Base-by-base conservation (phyloP, 2,329 filamentous ascomycete species). In the Metarhizium robertsii region DNA sequence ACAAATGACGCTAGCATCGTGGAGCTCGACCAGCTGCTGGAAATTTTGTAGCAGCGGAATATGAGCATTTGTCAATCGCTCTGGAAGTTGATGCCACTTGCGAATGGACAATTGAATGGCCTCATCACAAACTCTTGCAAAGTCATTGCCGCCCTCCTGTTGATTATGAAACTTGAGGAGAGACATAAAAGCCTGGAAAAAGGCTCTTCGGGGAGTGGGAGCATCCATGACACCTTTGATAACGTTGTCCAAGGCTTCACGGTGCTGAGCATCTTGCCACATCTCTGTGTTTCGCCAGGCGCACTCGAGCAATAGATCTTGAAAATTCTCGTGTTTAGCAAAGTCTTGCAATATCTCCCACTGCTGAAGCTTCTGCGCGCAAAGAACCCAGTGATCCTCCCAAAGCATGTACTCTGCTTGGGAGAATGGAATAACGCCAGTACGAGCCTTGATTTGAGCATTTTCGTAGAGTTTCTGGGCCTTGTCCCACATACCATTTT, bases 401-500 rank as follows among this genome's bases (percentile, higher is more conserved):
- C 94, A 99, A 1, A 99, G 81, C 83, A 95, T 96, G 72, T 99
- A 99, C 71, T 99, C 94, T 36, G 87, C 91, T 64, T 95, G 89
- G 1, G 92, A 96, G 70, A 96, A 97, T 0, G 94, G 92, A 58
- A 97, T 84, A n/a, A 92, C 90, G 53, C 92, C 94, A 0, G 92
- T 97, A 50, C 95, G 84, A 48, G 95, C 94, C 70, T 97, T 99
- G 69, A 99, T 90, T 71, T 99, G 95, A 0, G 95, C 94, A 55
- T 87, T 87, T 71, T 99, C 94, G 69, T 97, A 99, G 75, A 96
- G 87, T 66, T 89, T 88, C 73, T 99, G 95, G 1, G 95, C 92
- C 72, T 97, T 97, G 65, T 99, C 94, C 95, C 94, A 99, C 83
- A 97, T 95, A 50, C 94, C 94, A 64, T 95, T 95, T 68, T 99